A percentile compares a stretch with the other conserved stretches of the same genome.
Conservation (phyloP, 345 rosid genomes). For the Brassica cretica region DNA sequence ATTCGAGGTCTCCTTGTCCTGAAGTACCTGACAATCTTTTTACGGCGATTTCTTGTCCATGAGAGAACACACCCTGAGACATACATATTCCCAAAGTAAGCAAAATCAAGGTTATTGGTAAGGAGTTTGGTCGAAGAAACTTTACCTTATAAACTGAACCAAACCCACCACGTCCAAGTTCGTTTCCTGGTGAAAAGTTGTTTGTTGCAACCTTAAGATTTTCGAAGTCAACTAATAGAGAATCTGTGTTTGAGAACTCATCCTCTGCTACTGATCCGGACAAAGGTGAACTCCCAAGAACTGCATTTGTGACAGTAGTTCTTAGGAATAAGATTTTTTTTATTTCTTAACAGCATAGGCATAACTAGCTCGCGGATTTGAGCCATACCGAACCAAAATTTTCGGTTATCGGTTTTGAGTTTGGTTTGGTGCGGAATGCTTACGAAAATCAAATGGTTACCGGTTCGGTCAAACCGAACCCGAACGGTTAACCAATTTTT, state of each 20-base stretch:
- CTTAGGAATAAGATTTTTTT: not conserved
- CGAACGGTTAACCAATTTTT: too few relatives aligned
- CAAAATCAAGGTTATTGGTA: not conserved
- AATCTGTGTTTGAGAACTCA: constrained; percentile 39
- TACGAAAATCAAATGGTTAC: too few relatives aligned
- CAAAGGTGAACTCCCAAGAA: constrained; percentile 16
- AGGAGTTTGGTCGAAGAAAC: not conserved
- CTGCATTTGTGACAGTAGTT: not conserved
- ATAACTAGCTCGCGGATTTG: not conserved
- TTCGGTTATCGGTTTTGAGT: too few relatives aligned
- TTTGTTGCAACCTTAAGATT: constrained; percentile 48
- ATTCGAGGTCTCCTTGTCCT: constrained; percentile 50
- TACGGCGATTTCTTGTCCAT: constrained; percentile 50
- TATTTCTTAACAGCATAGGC: not conserved
- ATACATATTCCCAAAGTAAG: constrained; percentile 1
- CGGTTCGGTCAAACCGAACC: too few relatives aligned
- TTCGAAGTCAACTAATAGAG: constrained; percentile 42
- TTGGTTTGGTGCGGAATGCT: too few relatives aligned
- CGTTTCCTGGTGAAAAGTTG: constrained; percentile 44
- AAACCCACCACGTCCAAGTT: constrained; percentile 65
- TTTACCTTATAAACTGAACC: constrained; percentile 58
- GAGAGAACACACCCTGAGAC: constrained; percentile 45
- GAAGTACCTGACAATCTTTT: constrained; percentile 49
- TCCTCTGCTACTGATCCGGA: constrained; percentile 29
- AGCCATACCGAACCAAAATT: too few relatives aligned